A percentile compares a stretch with the other conserved stretches of the same genome.
Conservation (phyloP, 495 filamentous ascomycete species). For the Chaetomium cochliodes region DNA sequence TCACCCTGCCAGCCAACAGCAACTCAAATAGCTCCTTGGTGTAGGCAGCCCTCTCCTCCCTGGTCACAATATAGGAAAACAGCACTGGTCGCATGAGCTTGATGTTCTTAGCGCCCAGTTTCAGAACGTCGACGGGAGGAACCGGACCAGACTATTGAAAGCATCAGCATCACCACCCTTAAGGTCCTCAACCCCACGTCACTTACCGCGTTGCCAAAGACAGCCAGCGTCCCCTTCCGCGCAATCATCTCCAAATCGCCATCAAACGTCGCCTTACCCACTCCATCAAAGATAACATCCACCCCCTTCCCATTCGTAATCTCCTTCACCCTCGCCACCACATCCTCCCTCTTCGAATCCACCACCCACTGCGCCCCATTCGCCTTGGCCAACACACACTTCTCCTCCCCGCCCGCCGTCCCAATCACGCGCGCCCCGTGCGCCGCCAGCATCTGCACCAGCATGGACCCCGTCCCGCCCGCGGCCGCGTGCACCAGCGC, state of each 20-base stretch:
- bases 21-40: conserved; percentile 70
- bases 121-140: conserved; percentile 66
- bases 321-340: conserved; percentile 63
- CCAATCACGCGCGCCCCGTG: conserved; percentile 82
- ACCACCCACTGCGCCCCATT: conserved; percentile 72
- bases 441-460: conserved; percentile 70
- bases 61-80: conserved; percentile 69
- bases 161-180: conserved; percentile 10
- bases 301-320: conserved; percentile 71
- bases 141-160: conserved; percentile 61
- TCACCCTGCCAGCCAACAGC: conserved; percentile 65
- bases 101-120: conserved; percentile 73
- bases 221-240: conserved; percentile 78
- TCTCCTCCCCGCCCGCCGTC: conserved; percentile 72
- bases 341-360: conserved; percentile 67
- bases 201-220: conserved; percentile 81
- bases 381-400: conserved; percentile 64
- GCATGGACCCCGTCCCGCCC: conserved; percentile 77
- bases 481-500: conserved; percentile 88
- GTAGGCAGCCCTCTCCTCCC: conserved; percentile 75
- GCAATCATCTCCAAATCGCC: conserved; percentile 72
- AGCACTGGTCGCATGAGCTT: conserved; percentile 75
- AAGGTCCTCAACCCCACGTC: too few relatives aligned
- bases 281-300: conserved; percentile 81
- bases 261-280: conserved; percentile 87